phyloP scores from a whole-genome alignment of 139 green algal genomes.

The Chlamydomonas urium region DNA sequence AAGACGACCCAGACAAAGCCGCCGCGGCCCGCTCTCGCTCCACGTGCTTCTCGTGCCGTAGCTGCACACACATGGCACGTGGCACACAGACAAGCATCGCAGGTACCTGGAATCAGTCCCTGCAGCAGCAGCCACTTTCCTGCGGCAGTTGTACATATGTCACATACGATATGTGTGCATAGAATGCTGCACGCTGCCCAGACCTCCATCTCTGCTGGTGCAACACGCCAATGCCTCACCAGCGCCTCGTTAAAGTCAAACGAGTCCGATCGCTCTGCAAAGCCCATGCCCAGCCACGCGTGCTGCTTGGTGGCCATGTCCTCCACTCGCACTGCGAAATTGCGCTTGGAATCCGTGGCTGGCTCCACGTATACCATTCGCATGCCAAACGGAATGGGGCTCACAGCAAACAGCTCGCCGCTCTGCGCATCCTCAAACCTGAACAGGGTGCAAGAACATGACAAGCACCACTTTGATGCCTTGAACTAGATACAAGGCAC shows the following conservation, averaged over 20 bases:
- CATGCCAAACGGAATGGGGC: constrained; percentile 1
- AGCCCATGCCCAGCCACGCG: constrained; percentile 78
- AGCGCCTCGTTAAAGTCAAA: constrained; percentile 87
- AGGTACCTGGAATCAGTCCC: background rate
- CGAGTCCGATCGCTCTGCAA: constrained; percentile 61
- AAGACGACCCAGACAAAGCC: constrained; percentile 10
- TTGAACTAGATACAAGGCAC: too few relatives aligned
- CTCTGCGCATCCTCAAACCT: background rate
- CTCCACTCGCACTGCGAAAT: constrained; percentile 6
- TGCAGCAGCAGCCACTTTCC: background rate
- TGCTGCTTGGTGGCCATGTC: constrained; percentile 48
- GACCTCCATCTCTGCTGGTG: background rate
- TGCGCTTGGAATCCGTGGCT: constrained; percentile 1
- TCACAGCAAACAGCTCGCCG: constrained; percentile 8
- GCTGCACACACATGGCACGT: constrained; percentile 14
- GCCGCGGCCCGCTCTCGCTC: constrained; percentile 23
- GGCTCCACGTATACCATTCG: constrained; percentile 6
- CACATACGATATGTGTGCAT: background rate
- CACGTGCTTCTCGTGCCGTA: constrained; percentile 53
- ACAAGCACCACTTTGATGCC: too few relatives aligned
- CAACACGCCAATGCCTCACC: constrained; percentile 30
- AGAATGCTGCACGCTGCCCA: background rate
- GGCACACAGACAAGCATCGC: background rate
- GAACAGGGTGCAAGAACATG: too few relatives aligned
- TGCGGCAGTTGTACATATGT: background rate